Percentiles rank a stretch among this genome's conserved stretches.
Evolutionary conservation across 495 filamentous ascomycete species (phyloP).

Genomic region (Trichoderma virens): DNA sequence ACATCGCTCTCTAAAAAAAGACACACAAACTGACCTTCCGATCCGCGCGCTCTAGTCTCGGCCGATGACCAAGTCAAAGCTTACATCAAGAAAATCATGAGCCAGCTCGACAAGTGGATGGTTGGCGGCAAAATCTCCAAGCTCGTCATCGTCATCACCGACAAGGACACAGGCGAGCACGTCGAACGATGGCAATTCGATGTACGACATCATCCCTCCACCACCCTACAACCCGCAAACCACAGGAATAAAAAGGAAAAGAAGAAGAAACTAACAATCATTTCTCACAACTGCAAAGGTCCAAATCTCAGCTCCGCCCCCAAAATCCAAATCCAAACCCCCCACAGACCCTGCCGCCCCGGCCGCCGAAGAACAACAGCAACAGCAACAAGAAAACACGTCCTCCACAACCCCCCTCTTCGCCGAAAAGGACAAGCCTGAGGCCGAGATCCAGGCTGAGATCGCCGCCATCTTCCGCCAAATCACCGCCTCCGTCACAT

Average conservation of each 20-base stretch:
- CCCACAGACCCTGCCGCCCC: not conserved
- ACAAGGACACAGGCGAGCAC: slow-evolving; percentile 92
- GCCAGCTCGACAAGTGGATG: slow-evolving; percentile 94
- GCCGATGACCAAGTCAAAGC: slow-evolving; percentile 96
- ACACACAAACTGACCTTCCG: not conserved
- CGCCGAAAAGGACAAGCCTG: slow-evolving; percentile 61
- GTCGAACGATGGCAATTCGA: slow-evolving; percentile 98
- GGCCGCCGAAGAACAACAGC: not conserved
- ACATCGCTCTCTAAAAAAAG: not conserved
- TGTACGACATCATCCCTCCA: slow-evolving; percentile 38
- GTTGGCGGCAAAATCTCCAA: slow-evolving; percentile 90
- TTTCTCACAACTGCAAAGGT: slow-evolving; percentile 32
- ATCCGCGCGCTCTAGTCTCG: slow-evolving; percentile 48
- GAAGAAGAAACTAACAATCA: no score
- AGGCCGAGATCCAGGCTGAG: slow-evolving; percentile 85
- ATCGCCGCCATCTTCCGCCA: slow-evolving; percentile 95
- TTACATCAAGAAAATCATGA: slow-evolving; percentile 98
- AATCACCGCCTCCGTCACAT: slow-evolving; percentile 95
- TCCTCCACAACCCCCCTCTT: slow-evolving; percentile 22
- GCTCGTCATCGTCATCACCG: slow-evolving; percentile 90
- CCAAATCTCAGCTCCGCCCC: slow-evolving; percentile 58
- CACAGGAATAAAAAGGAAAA: no score
- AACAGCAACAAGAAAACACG: slow-evolving; percentile 16
- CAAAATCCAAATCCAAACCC: slow-evolving; percentile 37
- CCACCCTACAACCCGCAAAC: no score